Evolutionary conservation across 108 stramenopile genomes (phyloP), one percentile per base, ranked within the genome.

Genomic region (Conticribra guillardii): DNA sequence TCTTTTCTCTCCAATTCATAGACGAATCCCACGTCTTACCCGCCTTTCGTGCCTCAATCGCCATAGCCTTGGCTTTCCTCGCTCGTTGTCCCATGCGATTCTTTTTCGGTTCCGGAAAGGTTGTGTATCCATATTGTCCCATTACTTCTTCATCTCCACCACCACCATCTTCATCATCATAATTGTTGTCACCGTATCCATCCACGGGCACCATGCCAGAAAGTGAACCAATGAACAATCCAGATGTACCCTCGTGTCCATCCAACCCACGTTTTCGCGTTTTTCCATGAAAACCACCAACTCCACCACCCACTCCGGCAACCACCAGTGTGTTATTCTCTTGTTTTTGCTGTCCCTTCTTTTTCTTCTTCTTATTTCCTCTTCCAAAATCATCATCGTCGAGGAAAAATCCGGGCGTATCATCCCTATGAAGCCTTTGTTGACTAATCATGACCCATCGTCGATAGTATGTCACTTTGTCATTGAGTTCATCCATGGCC

Each of bases 11-110:
- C 89, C 92, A 90, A 76, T 93, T 90, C 32, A 82, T 50, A 11
- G 86, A 84, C 52, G 67, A 68, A 55, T 84, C 73, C 82, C 73
- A 78, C 46, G 64, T 66, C 72, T 64, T 70, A 24, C 94, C 94
- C 31, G 84, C 74, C 59, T 89, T 86, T 54, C 80, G 77, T 45
- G 89, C 85, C 76, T 87, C 78, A 51, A 88, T 81, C 2, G 89
- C 91, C 65, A 77, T 64, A 9, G 89, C 89, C 71, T 91, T 92
- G 26, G 91, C 91, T 65, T 79, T 80, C 47, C 94, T 79, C 52
- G 80, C 83, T 54, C 91, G 81, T 71, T 95, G 94, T 18, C 94
- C 94, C 29, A 82, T 78, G 24, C 94, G 84, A 73, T 95, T 95
- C 73, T 89, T 91, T 61, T 84, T 87, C 54, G 54, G 67, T 0